Percentiles rank a stretch among this genome's conserved stretches.
Conservation (phyloP, 1,139 yeast genomes). For the Debaryomyces udenii region DNA sequence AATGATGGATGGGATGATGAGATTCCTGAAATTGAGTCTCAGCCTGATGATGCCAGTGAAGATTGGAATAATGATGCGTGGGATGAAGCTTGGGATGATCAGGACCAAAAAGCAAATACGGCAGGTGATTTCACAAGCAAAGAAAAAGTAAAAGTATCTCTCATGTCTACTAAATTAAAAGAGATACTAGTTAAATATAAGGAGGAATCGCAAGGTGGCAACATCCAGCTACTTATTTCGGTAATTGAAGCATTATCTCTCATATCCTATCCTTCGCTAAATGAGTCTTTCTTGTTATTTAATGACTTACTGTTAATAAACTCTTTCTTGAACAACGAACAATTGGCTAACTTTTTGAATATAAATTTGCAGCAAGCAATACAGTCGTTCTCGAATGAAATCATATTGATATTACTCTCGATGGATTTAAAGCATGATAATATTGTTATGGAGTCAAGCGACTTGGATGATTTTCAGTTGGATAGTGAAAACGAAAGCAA, state of each 20-base stretch:
- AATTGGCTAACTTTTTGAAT: conserved; percentile 22
- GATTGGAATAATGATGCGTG: conserved; percentile 17
- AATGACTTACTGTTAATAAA: conserved; percentile 39
- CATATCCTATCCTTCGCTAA: conserved; percentile 35
- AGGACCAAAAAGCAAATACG: conserved; percentile 15
- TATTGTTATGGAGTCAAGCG: conserved; percentile 14
- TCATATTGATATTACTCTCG: conserved; percentile 21
- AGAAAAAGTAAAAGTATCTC: conserved; percentile 18
- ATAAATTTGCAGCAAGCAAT: conserved; percentile 27
- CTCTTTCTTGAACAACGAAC: conserved; percentile 17
- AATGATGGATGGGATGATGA: conserved; percentile 13
- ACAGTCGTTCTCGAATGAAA: conserved; percentile 24
- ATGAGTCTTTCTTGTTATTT: conserved; percentile 36
- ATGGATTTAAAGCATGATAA: conserved; percentile 22
- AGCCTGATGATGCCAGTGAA: conserved; percentile 9
- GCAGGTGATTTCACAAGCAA: conserved; percentile 17
- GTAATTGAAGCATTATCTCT: conserved; percentile 37
- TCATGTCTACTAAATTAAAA: conserved; percentile 24
- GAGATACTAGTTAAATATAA: conserved; percentile 27
- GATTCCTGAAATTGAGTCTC: not conserved
- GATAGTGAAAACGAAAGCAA: conserved; percentile 27
- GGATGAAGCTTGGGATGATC: conserved; percentile 15
- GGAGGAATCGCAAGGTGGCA: conserved; percentile 9
- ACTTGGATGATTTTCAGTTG: conserved; percentile 21
- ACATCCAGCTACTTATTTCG: conserved; percentile 20